Evolutionary conservation across 2,329 filamentous ascomycete species (phyloP), one percentile per base, ranked within the genome.

Genomic region (Diaporthe aspalathi): DNA sequence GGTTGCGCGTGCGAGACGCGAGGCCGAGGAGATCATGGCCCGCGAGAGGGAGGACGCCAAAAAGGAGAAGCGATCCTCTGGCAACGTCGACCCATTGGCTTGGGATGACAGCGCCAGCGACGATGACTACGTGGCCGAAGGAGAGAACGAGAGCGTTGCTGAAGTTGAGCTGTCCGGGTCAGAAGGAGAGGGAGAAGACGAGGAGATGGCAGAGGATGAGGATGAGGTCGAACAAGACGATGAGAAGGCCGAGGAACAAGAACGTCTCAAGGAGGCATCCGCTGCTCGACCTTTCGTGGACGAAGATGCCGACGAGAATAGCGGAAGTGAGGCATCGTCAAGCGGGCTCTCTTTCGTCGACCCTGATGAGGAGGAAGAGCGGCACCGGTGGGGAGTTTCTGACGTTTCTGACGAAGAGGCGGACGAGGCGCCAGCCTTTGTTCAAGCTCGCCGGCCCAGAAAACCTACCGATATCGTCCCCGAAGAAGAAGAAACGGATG

Each of bases 1-100:
- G 72, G 89, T 98, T 32, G 92, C 95, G 60, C 94, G 92, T 76
- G 95, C 95, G 24, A 88, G 94, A 70, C 87, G 90, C 73, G 94
- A 98, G 78, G 95, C 92, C 2, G 89, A 93, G 54, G 91, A 92
- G 75, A 91, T 98, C 63, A 92, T 91, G 81, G 90, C 92, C 76
- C 86, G 90, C 62, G 96, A 99, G 82, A 90, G 90, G 74, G 91
- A 89, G 35, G 90, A 89, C 54, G 90, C 90, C 0, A 95, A 93
- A 82, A 90, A 90, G 77, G 87, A 90, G 68, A 86, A 78, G 76
- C 85, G 81, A 77, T 83, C 78, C 74, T 82, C 78, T 7, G 85
- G 84, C 2, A 83, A 85, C 70, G 79, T 79, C 17, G 87, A 89
- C 72, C 84, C 85, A 14, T 77, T 89, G 29, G 87, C 82, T 38